Evolutionary conservation across 1,284 basidiomycete species (phyloP).

Genomic region (Lignosus rhinocerotis): DNA sequence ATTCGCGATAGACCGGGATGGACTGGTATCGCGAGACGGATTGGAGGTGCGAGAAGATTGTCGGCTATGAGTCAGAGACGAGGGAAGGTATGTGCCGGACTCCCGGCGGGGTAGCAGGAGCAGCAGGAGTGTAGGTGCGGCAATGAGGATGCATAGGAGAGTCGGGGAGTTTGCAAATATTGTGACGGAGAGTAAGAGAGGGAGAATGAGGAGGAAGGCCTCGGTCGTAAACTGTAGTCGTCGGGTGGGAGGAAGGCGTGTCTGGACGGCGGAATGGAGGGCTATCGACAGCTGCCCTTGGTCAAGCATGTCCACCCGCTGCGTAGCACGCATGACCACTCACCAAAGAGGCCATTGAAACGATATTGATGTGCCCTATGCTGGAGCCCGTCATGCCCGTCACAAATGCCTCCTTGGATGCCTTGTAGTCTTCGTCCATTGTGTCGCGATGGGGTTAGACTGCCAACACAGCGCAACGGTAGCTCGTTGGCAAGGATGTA

Average conservation of each 20-base stretch:
- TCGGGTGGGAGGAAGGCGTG: conserved; percentile 43
- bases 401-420: conserved; percentile 86
- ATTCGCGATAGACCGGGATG: conserved; percentile 7
- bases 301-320: conserved; percentile 13
- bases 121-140: conserved; percentile 45
- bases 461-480: too few species aligned
- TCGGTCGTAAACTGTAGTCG: conserved; percentile 51
- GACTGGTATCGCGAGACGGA: conserved; percentile 2
- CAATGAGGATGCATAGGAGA: conserved; percentile 51
- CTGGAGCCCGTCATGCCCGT: conserved; percentile 80
- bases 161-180: conserved; percentile 63
- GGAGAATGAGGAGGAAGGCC: conserved; percentile 69
- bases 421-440: conserved; percentile 61
- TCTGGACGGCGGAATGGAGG: conserved; percentile 60
- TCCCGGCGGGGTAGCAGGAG: conserved; percentile 45
- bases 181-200: conserved; percentile 81
- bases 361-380: conserved; percentile 71
- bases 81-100: conserved; percentile 51
- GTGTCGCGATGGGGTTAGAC: background rate
- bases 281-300: conserved; percentile 63
- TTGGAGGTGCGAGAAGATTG: conserved; percentile 27
- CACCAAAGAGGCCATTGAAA: conserved; percentile 75
- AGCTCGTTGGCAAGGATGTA: too few species aligned
- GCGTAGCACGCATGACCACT: conserved; percentile 33
- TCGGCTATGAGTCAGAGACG: conserved; percentile 31